Evolutionary conservation across 805 yeast genomes (phyloP), one percentile per base, ranked within the genome.

Genomic region (Yarrowia alimentaria): DNA sequence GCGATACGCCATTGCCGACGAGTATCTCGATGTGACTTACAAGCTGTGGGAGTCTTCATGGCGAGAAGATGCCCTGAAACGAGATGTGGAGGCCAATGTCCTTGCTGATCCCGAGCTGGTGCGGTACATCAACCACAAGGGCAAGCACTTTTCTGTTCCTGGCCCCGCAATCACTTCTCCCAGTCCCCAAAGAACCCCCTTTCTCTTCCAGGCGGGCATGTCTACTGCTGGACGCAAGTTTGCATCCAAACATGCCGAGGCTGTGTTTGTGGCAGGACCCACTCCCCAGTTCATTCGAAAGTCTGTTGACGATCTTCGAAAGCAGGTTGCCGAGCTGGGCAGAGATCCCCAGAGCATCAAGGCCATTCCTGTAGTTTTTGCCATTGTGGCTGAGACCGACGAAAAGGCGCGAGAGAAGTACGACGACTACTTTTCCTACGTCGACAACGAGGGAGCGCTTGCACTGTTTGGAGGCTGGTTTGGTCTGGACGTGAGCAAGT

Each of bases 181-280:
- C 2, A 61, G 74, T 8, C 74, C 73, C 2, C 76, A 72, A 52
- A 62, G 74, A 54, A 58, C 73, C 5, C 77, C 77, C 5, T 68
- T 73, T 6, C 57, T 73, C 29, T 62, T 72, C 33, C 75, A 72
- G 58, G 77, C 77, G 3, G 77, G 77, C 4, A 61, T 71, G 19
- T 72, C 76, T 4, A 58, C 66, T 6, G 62, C 61, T n/a, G 77
- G 77, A 5, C 62, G 63, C 28, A 68, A 68, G 10, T 63, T 70
- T 53, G 76, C 73, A 3, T 72, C 76, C 6, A 65, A 66, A 53
- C 64, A 68, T 55, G 76, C 75, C 0, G 77, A 73, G 54, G 68
- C 65, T 11, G 67, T 71, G 4, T 73, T 73, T 54, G 61, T 68
- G n/a, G 63, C 67, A 13, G 68, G 68, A 3, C 59, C 63, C 21